phyloP scores from a whole-genome alignment of 2,329 filamentous ascomycete genomes.

The Exophiala mesophila region DNA sequence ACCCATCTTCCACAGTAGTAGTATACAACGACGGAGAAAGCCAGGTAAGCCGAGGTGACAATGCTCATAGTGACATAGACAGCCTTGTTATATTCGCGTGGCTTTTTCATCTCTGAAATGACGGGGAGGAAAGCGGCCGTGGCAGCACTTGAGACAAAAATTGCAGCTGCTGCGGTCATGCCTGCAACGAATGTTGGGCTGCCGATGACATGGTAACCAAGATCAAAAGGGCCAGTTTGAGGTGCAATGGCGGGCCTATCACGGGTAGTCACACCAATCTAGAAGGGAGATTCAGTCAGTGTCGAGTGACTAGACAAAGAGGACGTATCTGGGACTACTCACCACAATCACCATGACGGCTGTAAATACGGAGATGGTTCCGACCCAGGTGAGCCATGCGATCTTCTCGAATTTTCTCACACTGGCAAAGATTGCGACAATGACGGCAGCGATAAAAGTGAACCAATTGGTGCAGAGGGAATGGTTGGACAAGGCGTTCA shows the following conservation, averaged over 20 bases:
- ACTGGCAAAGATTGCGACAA: constrained; percentile 30
- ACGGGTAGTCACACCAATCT: constrained; percentile 30
- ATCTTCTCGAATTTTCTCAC: constrained; percentile 8
- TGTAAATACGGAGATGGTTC: constrained; percentile 54
- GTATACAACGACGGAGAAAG: constrained; percentile 41
- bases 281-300: too few species aligned
- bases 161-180: constrained; percentile 30
- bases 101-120: constrained; percentile 37
- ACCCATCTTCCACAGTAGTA: constrained; percentile 45
- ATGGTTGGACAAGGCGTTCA: constrained; percentile 40
- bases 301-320: too few species aligned
- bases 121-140: constrained; percentile 35
- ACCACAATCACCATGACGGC: constrained; percentile 36
- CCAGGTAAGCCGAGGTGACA: constrained; percentile 34
- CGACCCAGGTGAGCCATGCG: constrained; percentile 58
- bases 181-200: constrained; percentile 28
- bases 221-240: constrained; percentile 26
- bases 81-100: constrained; percentile 31
- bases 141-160: constrained; percentile 31
- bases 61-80: constrained; percentile 33
- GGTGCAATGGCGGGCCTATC: constrained; percentile 34
- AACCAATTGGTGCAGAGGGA: constrained; percentile 31
- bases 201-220: constrained; percentile 29
- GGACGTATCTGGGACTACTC: too few species aligned
- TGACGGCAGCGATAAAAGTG: constrained; percentile 31